A percentile compares a stretch with the other conserved stretches of the same genome.
phyloP scores from a whole-genome alignment of 768 basidiomycete genomes.

The Russula vinacea region DNA sequence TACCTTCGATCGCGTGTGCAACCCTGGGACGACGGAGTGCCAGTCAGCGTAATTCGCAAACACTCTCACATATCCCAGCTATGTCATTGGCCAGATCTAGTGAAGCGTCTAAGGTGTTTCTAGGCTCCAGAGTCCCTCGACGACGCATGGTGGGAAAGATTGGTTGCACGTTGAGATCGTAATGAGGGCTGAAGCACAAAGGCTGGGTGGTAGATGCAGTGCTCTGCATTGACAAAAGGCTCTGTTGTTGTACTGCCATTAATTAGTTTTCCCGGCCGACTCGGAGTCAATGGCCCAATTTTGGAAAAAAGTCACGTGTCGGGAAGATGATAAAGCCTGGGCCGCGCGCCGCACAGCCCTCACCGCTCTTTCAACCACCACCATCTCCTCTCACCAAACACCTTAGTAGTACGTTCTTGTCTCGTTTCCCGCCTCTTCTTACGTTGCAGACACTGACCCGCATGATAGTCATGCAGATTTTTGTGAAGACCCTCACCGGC shows the following conservation, averaged over 20 bases:
- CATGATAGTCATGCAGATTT: constrained; percentile 35
- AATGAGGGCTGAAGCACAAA: neutral
- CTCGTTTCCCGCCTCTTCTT: neutral
- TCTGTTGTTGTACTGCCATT: neutral
- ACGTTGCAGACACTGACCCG: neutral
- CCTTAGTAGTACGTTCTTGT: neutral
- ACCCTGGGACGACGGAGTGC: neutral
- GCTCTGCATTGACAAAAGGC: neutral
- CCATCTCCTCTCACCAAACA: constrained; percentile 12
- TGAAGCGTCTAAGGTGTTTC: neutral
- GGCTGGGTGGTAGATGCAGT: neutral
- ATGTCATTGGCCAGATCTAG: neutral
- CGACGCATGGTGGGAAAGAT: neutral
- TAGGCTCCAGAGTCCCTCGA: neutral
- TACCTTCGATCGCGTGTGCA: neutral
- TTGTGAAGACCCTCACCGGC: constrained; percentile 39
- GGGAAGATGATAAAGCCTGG: constrained; percentile 13
- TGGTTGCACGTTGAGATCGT: neutral
- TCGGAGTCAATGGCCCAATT: neutral
- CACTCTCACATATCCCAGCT: neutral
- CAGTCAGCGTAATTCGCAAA: neutral
- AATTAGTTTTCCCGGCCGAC: neutral
- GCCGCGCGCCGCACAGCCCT: neutral
- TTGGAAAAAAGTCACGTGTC: constrained; percentile 19
- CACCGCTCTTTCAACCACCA: constrained; percentile 20